Evolutionary conservation across 2,329 filamentous ascomycete genomes (phyloP).

Genomic region (Beauveria brongniartii): DNA sequence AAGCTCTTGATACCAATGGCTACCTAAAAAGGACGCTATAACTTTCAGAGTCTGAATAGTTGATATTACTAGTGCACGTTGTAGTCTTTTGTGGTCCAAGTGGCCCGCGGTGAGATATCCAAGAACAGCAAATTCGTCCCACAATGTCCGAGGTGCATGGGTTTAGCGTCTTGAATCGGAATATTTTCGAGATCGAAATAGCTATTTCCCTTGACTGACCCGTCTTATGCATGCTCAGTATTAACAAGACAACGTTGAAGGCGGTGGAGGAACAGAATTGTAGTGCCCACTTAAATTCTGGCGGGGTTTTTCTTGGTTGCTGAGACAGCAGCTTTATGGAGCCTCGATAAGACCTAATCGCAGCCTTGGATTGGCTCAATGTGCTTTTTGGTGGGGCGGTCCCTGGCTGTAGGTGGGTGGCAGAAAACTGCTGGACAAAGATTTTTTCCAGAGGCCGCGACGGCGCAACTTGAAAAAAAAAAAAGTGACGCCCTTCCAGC

Average conservation of each 20-base stretch:
- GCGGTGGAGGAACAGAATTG: not conserved
- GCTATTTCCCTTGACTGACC: not conserved
- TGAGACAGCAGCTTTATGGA: slow-evolving; percentile 8
- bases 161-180: not conserved
- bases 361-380: not conserved
- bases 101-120: not conserved
- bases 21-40: not conserved
- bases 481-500: slow-evolving; percentile 7
- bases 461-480: slow-evolving; percentile 5
- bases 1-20: too few relatives aligned
- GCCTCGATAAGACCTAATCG: slow-evolving; percentile 9
- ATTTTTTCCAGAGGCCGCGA: slow-evolving; percentile 3
- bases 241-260: not conserved
- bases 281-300: not conserved
- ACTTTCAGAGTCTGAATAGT: not conserved
- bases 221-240: not conserved
- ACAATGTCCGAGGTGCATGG: not conserved
- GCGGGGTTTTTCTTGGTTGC: slow-evolving; percentile 9
- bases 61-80: not conserved
- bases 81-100: not conserved
- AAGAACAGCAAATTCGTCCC: too few relatives aligned
- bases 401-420: not conserved
- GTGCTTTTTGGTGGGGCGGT: not conserved
- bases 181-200: not conserved
- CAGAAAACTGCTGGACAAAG: slow-evolving; percentile 10